phyloP scores from a whole-genome alignment of 169 alveolate genomes.

The Plasmodium gonderi region DNA sequence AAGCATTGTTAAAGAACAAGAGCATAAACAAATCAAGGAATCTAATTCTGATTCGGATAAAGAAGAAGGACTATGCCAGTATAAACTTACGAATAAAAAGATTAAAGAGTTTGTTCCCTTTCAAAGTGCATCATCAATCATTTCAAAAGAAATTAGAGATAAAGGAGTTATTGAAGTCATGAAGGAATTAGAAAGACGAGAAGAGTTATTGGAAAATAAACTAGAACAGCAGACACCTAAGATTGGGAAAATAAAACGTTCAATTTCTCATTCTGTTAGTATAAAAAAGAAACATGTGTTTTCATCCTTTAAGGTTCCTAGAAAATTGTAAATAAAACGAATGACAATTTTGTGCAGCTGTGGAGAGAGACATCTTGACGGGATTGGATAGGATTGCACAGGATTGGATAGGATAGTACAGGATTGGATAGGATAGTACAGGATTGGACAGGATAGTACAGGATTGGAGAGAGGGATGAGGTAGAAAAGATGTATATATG shows the following conservation, averaged over 20 bases:
- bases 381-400: neutral
- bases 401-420: neutral
- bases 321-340: conserved; percentile 1
- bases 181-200: conserved; percentile 71
- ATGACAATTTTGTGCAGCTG: neutral
- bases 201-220: conserved; percentile 20
- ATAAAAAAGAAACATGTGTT: conserved; percentile 27
- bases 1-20: neutral
- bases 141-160: conserved; percentile 34
- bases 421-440: too few species aligned
- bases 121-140: conserved; percentile 71
- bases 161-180: conserved; percentile 60
- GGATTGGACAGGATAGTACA: too few species aligned
- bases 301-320: conserved; percentile 60
- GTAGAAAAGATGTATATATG: too few species aligned
- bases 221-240: neutral
- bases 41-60: neutral
- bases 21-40: conserved; percentile 1
- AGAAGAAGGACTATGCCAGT: neutral
- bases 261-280: neutral
- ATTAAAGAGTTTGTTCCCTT: conserved; percentile 65
- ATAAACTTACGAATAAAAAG: conserved; percentile 22
- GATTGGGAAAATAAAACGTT: neutral
- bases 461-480: too few species aligned
- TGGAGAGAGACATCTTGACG: neutral